Conservation (phyloP, 331 rosid species). For the Arachis monticola region DNA sequence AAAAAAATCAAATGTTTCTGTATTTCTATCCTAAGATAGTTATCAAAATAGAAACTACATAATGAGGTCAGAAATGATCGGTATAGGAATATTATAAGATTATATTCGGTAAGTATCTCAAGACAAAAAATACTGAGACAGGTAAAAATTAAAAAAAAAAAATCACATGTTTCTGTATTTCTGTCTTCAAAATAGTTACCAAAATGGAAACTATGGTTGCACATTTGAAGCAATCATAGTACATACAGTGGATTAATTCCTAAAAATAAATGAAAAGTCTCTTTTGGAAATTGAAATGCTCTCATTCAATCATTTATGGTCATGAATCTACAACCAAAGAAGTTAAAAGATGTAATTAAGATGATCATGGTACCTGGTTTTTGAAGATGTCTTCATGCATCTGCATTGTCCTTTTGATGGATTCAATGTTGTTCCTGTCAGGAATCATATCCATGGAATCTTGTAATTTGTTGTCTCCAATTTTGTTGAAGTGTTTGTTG, state of each 20-base stretch:
- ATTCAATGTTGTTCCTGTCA: constrained; percentile 58
- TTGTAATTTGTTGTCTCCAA: constrained; percentile 48
- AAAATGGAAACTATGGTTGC: not conserved
- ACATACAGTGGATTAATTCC: not conserved
- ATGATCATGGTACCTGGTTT: constrained; percentile 59
- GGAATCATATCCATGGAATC: constrained; percentile 59
- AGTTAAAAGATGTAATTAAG: not conserved
- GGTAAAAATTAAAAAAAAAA: too few relatives aligned
- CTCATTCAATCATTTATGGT: not conserved
- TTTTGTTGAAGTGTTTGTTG: constrained; percentile 19
- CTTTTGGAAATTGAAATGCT: constrained; percentile 4
- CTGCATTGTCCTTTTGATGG: constrained; percentile 86
- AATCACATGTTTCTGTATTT: too few relatives aligned
- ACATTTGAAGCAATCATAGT: constrained; percentile 16
- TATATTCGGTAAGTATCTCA: too few relatives aligned
- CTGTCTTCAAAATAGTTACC: too few relatives aligned
- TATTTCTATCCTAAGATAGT: too few relatives aligned
- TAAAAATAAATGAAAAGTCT: not conserved
- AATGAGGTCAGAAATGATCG: too few relatives aligned
- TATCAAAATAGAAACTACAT: too few relatives aligned
- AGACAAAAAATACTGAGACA: too few relatives aligned
- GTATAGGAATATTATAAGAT: too few relatives aligned
- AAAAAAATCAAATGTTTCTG: too few relatives aligned
- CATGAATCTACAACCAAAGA: constrained; percentile 13
- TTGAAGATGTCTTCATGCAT: constrained; percentile 82